A percentile compares a stretch with the other conserved stretches of the same genome.
Evolutionary conservation across 148 eudicot genomes (phyloP).

Genomic region (Chenopodium album): DNA sequence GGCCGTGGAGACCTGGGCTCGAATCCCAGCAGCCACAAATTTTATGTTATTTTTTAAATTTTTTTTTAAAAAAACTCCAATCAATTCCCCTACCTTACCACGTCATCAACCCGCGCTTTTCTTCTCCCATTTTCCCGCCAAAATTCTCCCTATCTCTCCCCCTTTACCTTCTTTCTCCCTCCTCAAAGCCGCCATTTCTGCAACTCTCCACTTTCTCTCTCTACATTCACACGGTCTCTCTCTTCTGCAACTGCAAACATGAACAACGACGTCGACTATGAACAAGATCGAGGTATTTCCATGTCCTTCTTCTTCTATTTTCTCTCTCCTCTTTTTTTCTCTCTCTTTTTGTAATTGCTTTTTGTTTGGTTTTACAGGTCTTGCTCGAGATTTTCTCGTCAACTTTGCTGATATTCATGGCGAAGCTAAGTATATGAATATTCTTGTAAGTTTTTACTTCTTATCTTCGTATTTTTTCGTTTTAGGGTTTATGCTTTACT

Average conservation of each 20-base stretch:
- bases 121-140: constrained; percentile 25
- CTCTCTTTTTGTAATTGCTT: background rate
- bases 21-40: constrained; percentile 43
- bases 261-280: constrained; percentile 54
- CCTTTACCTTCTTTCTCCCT: background rate
- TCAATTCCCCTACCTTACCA: background rate
- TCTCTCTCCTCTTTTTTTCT: background rate
- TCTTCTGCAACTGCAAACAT: constrained; percentile 24
- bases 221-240: constrained; percentile 18
- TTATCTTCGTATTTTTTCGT: background rate
- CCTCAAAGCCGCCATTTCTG: constrained; percentile 53
- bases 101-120: constrained; percentile 12
- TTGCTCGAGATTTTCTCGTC: constrained; percentile 65
- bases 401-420: constrained; percentile 76
- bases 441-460: constrained; percentile 49
- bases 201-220: constrained; percentile 4
- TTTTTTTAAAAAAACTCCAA: background rate
- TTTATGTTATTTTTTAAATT: background rate
- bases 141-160: background rate
- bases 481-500: background rate
- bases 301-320: background rate
- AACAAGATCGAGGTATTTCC: constrained; percentile 55
- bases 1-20: constrained; percentile 50
- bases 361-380: constrained; percentile 32
- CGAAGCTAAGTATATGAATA: constrained; percentile 74